phyloP scores from a whole-genome alignment of 257 asterid species.

The Scutellaria baicalensis region DNA sequence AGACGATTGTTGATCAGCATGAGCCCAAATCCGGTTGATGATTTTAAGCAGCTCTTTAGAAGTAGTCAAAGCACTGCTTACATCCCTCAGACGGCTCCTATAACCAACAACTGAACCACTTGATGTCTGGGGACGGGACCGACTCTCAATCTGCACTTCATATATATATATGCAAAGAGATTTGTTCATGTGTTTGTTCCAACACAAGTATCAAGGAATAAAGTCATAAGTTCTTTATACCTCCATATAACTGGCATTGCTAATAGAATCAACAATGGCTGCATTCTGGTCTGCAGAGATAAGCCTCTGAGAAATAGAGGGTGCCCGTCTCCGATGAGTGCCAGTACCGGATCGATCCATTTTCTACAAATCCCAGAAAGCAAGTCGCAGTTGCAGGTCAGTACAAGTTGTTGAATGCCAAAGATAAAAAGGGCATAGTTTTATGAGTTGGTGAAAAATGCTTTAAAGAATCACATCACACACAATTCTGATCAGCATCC shows the following conservation, averaged over 20 bases:
- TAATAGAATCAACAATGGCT: conserved; percentile 51
- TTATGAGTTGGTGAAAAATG: not conserved
- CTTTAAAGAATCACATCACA: not conserved
- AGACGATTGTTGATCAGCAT: conserved; percentile 75
- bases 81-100: conserved; percentile 62
- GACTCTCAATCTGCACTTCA: conserved; percentile 59
- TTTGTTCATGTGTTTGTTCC: not conserved
- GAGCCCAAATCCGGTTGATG: conserved; percentile 77
- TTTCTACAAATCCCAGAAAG: conserved; percentile 37
- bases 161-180: not conserved
- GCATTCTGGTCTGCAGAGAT: conserved; percentile 31
- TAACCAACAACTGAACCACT: conserved; percentile 42
- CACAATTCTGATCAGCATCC: not conserved
- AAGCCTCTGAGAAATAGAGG: conserved; percentile 58
- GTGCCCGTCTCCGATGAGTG: conserved; percentile 50
- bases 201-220: not conserved
- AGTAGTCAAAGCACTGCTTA: conserved; percentile 77
- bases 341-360: conserved; percentile 65
- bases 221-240: conserved; percentile 18
- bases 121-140: conserved; percentile 62
- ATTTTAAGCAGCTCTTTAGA: conserved; percentile 93
- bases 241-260: conserved; percentile 86
- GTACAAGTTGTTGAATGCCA: not conserved
- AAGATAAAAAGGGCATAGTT: not conserved
- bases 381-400: not conserved